Evolutionary conservation across 1,284 basidiomycete species (phyloP).

Genomic region (Cystobasidiaceae sp.): DNA sequence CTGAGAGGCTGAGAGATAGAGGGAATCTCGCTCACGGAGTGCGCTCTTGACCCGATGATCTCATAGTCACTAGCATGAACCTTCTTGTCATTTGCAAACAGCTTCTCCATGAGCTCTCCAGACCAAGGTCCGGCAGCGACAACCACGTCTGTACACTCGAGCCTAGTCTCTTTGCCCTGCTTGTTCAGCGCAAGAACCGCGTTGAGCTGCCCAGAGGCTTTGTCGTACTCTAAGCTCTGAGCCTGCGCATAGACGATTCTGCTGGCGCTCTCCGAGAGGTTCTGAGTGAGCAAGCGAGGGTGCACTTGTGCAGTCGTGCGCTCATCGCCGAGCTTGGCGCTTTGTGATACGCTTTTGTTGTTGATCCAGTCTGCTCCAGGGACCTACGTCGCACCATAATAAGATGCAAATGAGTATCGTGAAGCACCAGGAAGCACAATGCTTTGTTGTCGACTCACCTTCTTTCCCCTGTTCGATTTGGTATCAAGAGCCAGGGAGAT

Average conservation of each 20-base stretch:
- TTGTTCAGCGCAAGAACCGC: conserved; percentile 34
- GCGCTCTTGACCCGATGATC: conserved; percentile 51
- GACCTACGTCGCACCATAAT: no score
- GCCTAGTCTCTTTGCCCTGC: neutral
- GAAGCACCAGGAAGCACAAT: neutral
- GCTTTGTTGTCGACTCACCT: conserved; percentile 2
- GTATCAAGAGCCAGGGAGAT: conserved; percentile 38
- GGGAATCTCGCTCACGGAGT: conserved; percentile 48
- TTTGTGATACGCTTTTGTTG: conserved; percentile 40
- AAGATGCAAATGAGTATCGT: neutral
- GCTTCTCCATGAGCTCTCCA: conserved; percentile 53
- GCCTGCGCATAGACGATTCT: conserved; percentile 47
- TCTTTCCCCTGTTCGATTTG: neutral
- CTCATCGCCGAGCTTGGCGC: conserved; percentile 46
- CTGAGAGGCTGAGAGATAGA: neutral
- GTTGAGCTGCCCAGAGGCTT: conserved; percentile 5
- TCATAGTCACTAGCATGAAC: conserved; percentile 44
- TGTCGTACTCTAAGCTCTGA: conserved; percentile 34
- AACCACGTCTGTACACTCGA: conserved; percentile 53
- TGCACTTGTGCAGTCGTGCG: conserved; percentile 72
- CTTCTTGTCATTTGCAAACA: conserved; percentile 51
- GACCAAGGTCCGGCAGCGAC: conserved; percentile 86
- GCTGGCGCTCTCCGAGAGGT: conserved; percentile 61
- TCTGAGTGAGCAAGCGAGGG: conserved; percentile 70
- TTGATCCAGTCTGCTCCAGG: conserved; percentile 46